Base-by-base conservation (phyloP, 2,329 filamentous ascomycete species). In the Myriangium duriaei region DNA sequence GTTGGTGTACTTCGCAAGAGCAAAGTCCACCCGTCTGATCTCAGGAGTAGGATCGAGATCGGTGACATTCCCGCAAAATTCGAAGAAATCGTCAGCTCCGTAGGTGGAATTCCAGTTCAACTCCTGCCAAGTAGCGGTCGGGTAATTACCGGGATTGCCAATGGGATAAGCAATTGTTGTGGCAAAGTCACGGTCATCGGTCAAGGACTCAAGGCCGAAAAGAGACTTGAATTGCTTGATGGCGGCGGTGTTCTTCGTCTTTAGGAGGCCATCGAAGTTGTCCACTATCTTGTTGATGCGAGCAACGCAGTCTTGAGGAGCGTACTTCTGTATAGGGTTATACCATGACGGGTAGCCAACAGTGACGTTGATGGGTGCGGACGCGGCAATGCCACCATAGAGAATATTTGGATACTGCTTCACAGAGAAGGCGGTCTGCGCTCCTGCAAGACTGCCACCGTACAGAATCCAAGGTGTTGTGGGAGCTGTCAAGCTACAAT, bases 271-370 rank as follows among this genome's bases (percentile, higher is more conserved):
- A 44, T 72, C 68, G 14, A 69, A 62, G 28, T 68, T 69, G 33
- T 65, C 64, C 13, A 70, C 49, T 33, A 70, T 69, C 16, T 52
- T 53, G 46, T 67, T 65, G 46, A 70, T 63, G 24, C 66, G 62
- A 3, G 59, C 55, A 4, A 70, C 56, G 40, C 67, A 70, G 44
- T 70, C 67, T 37, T 63, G 56, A 0, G 67, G 67, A 0, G 56
- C 67, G 39, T 58, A 67, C 44, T 65, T 67, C 37, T 67, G 62
- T 21, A 70, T 66, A 0, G 67, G 64, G 30, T 59, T 47, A 43
- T 70, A 70, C 67, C 65, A 70, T 42, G 67, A 54, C 0, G 64
- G 62, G 40, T 70, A 70, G 7, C 58, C 61, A 4, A 64, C 49
- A 3, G 58, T 45, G 0, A 58, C 58, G 12, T 63, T 53, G 12